Evolutionary conservation across 1,284 basidiomycete genomes (phyloP), one percentile per base, ranked within the genome.

Genomic region (Ganoderma lucidum): DNA sequence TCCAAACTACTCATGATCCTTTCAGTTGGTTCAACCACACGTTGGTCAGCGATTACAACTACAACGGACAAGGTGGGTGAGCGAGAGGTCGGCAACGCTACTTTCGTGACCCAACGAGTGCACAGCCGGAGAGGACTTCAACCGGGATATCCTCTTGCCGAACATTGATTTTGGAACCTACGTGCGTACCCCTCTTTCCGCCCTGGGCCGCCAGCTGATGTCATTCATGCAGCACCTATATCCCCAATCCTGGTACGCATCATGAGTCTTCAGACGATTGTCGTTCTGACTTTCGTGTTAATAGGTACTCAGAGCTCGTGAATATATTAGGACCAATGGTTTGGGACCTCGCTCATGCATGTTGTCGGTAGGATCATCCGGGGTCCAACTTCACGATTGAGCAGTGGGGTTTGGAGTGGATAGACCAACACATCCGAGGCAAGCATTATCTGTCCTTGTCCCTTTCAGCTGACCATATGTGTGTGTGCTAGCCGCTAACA

Each of bases 161-260:
- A 88, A 88, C 73, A 85, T 89, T 67, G 87, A 88, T 74, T 88
- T 89, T 72, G 87, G 82, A 6, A 85, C 82, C 56, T 88, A 88
- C 70, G 86, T 88, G 69, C 76, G 83, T 76, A 23, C 1, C 48
- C 8, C 14, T 35, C 37, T 41, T 3, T n/a, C 12, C 17, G 35
- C 55, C 62, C 28, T 12, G 19, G 12, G 12, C 0, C 14, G 15
- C 12, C 41, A 37, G 6, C 12, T 73, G 37, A 62, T 44, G 68
- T 51, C 56, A 63, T 28, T 35, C 10, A 28, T 45, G 62, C 64
- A 88, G 86, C 87, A 88, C 71, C 76, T 88, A 68, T 88, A 88
- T 72, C 86, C 85, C 58, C 82, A 87, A 75, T 78, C 74, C n/a
- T 87, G 87, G 87, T 87, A 65, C 15, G 66, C 44, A 14, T 61